Evolutionary conservation across 768 basidiomycete species (phyloP).

Genomic region (Lactifluus piperatus): DNA sequence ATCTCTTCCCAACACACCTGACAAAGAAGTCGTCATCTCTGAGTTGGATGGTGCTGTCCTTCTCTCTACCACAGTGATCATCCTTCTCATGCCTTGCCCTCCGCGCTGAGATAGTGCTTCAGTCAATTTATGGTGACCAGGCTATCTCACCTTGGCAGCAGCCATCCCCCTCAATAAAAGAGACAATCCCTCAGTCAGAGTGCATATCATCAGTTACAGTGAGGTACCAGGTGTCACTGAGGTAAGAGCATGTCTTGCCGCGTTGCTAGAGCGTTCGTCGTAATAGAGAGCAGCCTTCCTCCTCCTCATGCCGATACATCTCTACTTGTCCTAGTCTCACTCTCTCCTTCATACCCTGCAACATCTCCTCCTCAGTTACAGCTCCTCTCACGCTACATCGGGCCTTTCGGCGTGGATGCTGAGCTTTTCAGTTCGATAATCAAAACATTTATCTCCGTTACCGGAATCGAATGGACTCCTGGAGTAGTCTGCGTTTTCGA

Average conservation of each 20-base stretch:
- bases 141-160: conserved; percentile 52
- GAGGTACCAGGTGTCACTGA: conserved; percentile 57
- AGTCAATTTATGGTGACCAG: conserved; percentile 72
- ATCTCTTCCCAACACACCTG: conserved; percentile 2
- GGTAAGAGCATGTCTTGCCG: conserved; percentile 36
- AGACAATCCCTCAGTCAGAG: conserved; percentile 1
- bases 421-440: conserved; percentile 68
- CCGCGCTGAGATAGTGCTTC: conserved; percentile 44
- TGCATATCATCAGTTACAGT: conserved; percentile 30
- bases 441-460: conserved; percentile 70
- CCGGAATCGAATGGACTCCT: conserved; percentile 67
- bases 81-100: conserved; percentile 4
- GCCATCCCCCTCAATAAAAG: conserved; percentile 24
- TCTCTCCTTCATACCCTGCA: conserved; percentile 50
- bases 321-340: conserved; percentile 34
- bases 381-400: conserved; percentile 76
- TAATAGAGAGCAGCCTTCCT: conserved; percentile 34
- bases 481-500: conserved; percentile 82
- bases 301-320: conserved; percentile 34
- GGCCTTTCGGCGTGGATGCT: conserved; percentile 67
- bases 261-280: background rate
- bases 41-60: conserved; percentile 16
- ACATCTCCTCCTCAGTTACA: conserved; percentile 72
- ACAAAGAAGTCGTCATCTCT: conserved; percentile 11
- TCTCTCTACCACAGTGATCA: background rate